A percentile compares a stretch with the other conserved stretches of the same genome.
Conservation (phyloP, 345 rosid species). For the Populus deltoides region DNA sequence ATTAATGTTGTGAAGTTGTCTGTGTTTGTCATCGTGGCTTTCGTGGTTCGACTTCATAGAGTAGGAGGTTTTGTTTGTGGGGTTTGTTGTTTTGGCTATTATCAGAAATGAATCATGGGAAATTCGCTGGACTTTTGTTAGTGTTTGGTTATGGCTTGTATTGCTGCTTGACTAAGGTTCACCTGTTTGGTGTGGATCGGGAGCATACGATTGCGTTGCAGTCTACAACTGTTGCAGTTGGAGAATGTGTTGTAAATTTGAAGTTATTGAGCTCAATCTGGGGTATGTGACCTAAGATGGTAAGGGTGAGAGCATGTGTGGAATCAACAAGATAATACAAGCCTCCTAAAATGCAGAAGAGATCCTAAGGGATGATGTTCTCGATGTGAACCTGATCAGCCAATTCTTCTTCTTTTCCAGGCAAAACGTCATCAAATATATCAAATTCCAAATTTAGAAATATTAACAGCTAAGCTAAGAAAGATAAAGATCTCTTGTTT, state of each 20-base stretch:
- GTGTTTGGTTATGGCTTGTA: background rate
- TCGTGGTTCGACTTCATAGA: background rate
- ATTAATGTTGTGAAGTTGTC: background rate
- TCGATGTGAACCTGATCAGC: background rate
- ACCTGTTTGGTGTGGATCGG: background rate
- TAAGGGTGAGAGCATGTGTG: background rate
- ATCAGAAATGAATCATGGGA: background rate
- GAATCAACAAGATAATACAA: background rate
- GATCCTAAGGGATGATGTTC: background rate
- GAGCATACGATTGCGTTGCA: background rate
- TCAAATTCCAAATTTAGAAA: background rate
- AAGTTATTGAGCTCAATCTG: background rate
- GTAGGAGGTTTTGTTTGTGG: background rate
- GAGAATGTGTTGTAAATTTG: background rate
- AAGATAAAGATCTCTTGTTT: background rate
- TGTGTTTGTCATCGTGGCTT: background rate
- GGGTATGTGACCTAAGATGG: background rate
- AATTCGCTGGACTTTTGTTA: background rate
- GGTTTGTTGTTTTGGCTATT: background rate
- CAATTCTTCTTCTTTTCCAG: background rate
- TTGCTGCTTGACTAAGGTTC: background rate
- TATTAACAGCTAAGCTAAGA: background rate
- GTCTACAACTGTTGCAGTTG: background rate
- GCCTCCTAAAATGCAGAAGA: background rate
- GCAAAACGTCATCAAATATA: background rate